Evolutionary conservation across 1,284 basidiomycete genomes (phyloP), one percentile per base, ranked within the genome.

Genomic region (Malassezia equina): DNA sequence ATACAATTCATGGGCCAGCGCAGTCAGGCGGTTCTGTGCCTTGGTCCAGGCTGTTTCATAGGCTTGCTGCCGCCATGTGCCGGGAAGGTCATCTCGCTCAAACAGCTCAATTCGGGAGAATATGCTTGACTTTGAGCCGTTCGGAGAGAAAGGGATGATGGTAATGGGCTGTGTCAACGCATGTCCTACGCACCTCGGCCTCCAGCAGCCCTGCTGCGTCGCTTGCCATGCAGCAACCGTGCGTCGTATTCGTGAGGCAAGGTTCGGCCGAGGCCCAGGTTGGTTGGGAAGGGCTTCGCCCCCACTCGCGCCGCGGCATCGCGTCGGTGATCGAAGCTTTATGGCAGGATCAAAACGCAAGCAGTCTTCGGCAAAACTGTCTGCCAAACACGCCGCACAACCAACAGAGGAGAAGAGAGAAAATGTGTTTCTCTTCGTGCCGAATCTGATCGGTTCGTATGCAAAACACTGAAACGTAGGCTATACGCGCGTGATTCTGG

Each of bases 401-500:
- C 13, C 7, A 6, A 8, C n/a, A 9, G 11, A 21, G 29, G 21
- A 11, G 23, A 19, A 36, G 44, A 25, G 32, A 40, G 69, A 71
- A 51, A 71, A 73, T 43, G 67, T 73, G 25, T 73, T 73, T 33
- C 62, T 96, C 61, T 98, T 96, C 78, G 82, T 91, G 21, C 91
- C 93, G 51, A 98, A 98, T 77, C 80, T 98, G 71, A 95, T 98
- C 76, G 91, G 69, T 56, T 36, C 40, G 60, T 46, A 33, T 11
- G 17, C 17, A 17, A 9, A n/a, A 33, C 32, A 4, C 4, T 33
- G 19, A 46, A 11, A 11, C 9, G 6, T 71, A 90, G 89, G 91
- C 25, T 99, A 99, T 76, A 81, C 85, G 17, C 86, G 94, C 47
- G 81, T 99, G 66, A 80, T 98, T 62, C 81, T 95, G 39, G 94